Evolutionary conservation across 306 rosid genomes (phyloP).

Genomic region (Prunus campanulata): DNA sequence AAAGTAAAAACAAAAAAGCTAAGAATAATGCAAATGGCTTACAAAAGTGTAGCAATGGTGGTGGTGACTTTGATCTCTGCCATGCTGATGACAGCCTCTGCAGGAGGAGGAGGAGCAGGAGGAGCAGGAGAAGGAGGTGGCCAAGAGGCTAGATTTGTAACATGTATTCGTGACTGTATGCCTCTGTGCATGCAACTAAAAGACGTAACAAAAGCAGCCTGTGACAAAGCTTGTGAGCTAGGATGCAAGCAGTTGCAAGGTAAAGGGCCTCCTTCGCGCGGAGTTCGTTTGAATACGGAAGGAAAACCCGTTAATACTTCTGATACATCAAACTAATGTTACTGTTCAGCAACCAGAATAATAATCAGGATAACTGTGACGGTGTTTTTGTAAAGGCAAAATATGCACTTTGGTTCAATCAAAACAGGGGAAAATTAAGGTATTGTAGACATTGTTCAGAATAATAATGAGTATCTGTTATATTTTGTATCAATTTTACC

Average conservation of each 20-base stretch:
- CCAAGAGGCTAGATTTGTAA: background rate
- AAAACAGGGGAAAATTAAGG: background rate
- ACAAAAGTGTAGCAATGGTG: background rate
- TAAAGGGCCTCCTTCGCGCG: constrained; percentile 16
- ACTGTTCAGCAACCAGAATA: too few relatives aligned
- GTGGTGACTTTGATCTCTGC: background rate
- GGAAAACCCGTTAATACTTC: too few relatives aligned
- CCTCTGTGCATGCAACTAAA: constrained; percentile 30
- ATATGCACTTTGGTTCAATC: too few relatives aligned
- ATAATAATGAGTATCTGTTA: background rate
- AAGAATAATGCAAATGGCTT: background rate
- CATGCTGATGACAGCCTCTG: background rate
- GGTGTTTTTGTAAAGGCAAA: too few relatives aligned
- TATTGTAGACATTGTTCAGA: background rate
- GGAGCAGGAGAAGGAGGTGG: too few relatives aligned
- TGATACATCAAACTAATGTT: too few relatives aligned
- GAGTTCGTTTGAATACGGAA: too few relatives aligned
- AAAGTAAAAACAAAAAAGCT: too few relatives aligned
- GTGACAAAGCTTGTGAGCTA: constrained; percentile 14
- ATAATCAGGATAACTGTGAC: too few relatives aligned
- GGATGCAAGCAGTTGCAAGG: constrained; percentile 35
- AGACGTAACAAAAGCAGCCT: background rate
- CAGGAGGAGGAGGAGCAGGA: background rate
- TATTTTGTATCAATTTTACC: too few relatives aligned
- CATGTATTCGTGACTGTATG: constrained; percentile 15